Base-by-base conservation (phyloP, 768 basidiomycete species). In the Paxillus involutus region DNA sequence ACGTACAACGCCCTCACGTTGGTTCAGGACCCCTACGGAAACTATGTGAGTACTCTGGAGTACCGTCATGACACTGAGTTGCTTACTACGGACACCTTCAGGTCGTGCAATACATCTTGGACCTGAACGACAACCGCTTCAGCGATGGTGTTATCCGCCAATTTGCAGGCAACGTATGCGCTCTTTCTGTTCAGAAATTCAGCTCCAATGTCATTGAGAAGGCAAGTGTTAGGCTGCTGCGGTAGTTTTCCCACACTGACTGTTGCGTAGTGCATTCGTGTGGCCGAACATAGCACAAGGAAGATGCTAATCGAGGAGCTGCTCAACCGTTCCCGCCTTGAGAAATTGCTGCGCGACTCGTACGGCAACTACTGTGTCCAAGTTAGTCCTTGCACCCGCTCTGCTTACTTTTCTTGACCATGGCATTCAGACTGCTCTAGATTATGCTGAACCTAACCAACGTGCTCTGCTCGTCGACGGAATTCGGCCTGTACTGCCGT, bases 131-230 rank as follows among this genome's bases (percentile, higher is more conserved):
- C 76, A 95, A 92, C 71, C 84, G 97, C 42, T 99, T 98, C 80
- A 96, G 93, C 60, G 96, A 98, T 73, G 96, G 80, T 46, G 91
- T 99, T 62, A 98, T 98, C 63, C 87, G 96, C 59, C 97, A 98
- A 68, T 99, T 98, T 73, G 77, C 91, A 49, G 97, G 97, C 63
- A 98, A 99, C 66, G 92, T 98, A 55, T 98, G 95, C 70, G 94
- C 94, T 6, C 77, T 99, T 49, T 98, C 95, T 6, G 96, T 98
- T 14, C 97, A 99, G 72, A 99, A 99, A 75, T 99, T 99, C 75
- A 96, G 94, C 58, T 98, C 96, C 57, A 99, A 99, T 70, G 97
- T 99, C 56, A 95, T 97, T 58, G 95, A 97, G 75, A 97, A 97
- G 81, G 90, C 89, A 37, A 10, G 73, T 26, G 5, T 56, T 0